Conservation (phyloP, 2,329 filamentous ascomycete genomes). For the Exophiala viscosa region DNA sequence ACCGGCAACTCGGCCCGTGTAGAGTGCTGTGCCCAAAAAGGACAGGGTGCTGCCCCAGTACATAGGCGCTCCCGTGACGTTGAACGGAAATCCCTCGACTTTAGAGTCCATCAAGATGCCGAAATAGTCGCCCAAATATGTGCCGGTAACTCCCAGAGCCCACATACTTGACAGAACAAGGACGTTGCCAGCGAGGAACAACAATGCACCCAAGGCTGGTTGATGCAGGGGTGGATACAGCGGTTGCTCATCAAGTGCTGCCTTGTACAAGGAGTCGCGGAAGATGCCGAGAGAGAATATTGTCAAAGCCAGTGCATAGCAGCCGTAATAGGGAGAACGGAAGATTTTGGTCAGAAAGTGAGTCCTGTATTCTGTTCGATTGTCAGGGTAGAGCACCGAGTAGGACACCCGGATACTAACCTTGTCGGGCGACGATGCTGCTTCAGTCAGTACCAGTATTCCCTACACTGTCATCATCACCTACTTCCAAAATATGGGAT, state of each 20-base stretch:
- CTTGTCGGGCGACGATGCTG: constrained; percentile 79
- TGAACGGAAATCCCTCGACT: constrained; percentile 95
- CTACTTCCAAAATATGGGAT: constrained; percentile 99
- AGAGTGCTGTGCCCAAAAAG: constrained; percentile 82
- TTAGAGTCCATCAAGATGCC: constrained; percentile 95
- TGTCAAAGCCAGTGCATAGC: constrained; percentile 80
- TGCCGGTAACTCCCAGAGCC: constrained; percentile 88
- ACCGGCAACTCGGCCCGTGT: constrained; percentile 83
- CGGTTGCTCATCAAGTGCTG: constrained; percentile 72
- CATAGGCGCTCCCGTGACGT: constrained; percentile 86
- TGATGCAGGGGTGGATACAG: constrained; percentile 68
- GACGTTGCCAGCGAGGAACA: constrained; percentile 73
- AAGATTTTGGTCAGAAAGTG: constrained; percentile 85
- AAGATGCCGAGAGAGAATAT: constrained; percentile 92
- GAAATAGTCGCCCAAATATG: constrained; percentile 97
- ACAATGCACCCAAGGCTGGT: constrained; percentile 62
- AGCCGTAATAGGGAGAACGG: constrained; percentile 72
- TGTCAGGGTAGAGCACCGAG: constrained; percentile 14
- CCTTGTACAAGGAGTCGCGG: constrained; percentile 83
- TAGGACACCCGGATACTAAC: constrained; percentile 42
- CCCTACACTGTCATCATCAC: constrained; percentile 36
- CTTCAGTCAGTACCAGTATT: constrained; percentile 14
- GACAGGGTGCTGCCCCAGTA: constrained; percentile 91
- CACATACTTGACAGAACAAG: constrained; percentile 88
- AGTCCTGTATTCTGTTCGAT: constrained; percentile 70